Evolutionary conservation across 2,329 filamentous ascomycete species (phyloP), one percentile per base, ranked within the genome.

Genomic region (Tricladium varicosporioides): DNA sequence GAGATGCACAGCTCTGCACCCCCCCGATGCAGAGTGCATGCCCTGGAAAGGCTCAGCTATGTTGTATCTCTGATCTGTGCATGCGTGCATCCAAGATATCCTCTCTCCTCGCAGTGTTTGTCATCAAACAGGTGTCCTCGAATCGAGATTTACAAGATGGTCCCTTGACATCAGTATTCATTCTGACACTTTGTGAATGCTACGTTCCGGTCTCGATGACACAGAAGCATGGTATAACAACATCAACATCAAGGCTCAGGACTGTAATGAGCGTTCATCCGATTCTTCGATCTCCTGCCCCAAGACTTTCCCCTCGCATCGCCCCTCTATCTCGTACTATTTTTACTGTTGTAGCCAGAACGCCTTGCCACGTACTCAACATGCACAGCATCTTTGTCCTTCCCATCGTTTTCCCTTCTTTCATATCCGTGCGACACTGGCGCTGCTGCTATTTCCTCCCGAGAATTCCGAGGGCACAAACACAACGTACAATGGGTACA

Each of bases 381-480:
- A 36, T 40, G 22, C 48, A 51, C 32, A 18, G 40, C 48, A 51
- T 51, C 33, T 51, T 16, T 51, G 48, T 51, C 48, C 31, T 32
- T 51, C 16, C 15, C 48, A 42, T 51, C 32, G 48, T 33, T 22
- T 16, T 19, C 19, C 45, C 8, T 47, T 47, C 19, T 18, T 13
- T 15, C 45, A n/a, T 48, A 14, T 51, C 22, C 22, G 36, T 51
- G 16, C 15, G 31, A 40, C 40, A 18, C 48, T 31, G 19, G n/a
- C 48, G 22, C 33, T 51, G 32, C 11, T 40, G 36, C 36, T 13
- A 40, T 40, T 40, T 40, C 36, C 36, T 40, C 11, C 36, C 36
- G 36, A 40, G 36, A 40, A 40, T n/a, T 10, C 36, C 36, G 36
- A 40, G 36, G 36, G 36, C 9, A 40, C 36, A 40, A 10, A 40